A percentile compares a stretch with the other conserved stretches of the same genome.
Conservation (phyloP, 768 basidiomycete species). For the Coprinopsis cinerea region DNA sequence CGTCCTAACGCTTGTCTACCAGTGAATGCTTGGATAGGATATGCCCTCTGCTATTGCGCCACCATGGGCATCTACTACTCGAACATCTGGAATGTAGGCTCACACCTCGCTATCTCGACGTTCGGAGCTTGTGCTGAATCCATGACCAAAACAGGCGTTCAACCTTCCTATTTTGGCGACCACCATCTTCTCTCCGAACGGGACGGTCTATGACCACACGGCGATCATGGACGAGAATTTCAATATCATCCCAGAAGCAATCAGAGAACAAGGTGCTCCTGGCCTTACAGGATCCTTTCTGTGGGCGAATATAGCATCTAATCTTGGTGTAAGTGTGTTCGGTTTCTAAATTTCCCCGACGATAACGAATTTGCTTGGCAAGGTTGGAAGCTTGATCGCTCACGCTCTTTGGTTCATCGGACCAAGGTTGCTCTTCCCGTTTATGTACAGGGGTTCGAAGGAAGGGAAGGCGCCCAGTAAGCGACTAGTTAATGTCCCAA, state of each 20-base stretch:
- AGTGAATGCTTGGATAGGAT: conserved; percentile 58
- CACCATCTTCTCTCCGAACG: conserved; percentile 49
- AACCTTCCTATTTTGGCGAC: conserved; percentile 57
- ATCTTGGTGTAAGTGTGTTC: conserved; percentile 36
- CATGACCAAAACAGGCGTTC: conserved; percentile 31
- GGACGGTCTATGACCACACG: conserved; percentile 47
- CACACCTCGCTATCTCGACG: neutral
- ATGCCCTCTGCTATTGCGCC: conserved; percentile 43
- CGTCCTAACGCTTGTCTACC: conserved; percentile 2
- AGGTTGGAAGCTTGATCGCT: conserved; percentile 58
- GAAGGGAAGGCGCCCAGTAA: too few species aligned
- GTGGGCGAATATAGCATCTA: conserved; percentile 42
- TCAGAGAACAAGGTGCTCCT: conserved; percentile 44
- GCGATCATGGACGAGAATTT: conserved; percentile 48
- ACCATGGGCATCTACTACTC: conserved; percentile 56
- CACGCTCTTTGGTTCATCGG: conserved; percentile 57
- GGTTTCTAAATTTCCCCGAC: neutral
- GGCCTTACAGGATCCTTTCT: conserved; percentile 47
- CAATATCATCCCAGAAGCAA: conserved; percentile 48
- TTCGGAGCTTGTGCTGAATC: neutral
- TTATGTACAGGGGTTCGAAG: too few species aligned
- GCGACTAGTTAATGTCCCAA: conserved; percentile 29
- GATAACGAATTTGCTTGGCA: neutral
- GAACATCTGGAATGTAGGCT: conserved; percentile 53
- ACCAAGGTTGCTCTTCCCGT: conserved; percentile 40